Evolutionary conservation across 169 alveolate species (phyloP).

Genomic region (Plasmodium ovale): DNA sequence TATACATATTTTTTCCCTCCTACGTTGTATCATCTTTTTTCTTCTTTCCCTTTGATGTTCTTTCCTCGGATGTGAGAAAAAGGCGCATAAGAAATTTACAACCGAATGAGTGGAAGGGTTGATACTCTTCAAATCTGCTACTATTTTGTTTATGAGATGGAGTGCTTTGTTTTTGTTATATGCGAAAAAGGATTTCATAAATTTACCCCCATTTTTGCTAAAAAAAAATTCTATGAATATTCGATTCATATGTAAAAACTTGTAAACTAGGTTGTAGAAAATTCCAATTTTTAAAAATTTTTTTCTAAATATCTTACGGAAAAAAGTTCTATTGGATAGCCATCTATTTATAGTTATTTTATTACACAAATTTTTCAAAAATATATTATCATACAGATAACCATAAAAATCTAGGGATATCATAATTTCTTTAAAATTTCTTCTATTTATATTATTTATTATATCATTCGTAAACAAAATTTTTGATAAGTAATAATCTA

Average conservation of each 20-base stretch:
- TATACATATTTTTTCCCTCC: not conserved
- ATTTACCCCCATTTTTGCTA: slow-evolving; percentile 36
- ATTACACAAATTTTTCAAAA: slow-evolving; percentile 62
- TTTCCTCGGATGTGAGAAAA: slow-evolving; percentile 13
- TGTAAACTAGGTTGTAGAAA: slow-evolving; percentile 41
- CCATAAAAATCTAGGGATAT: slow-evolving; percentile 64
- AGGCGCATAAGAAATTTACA: slow-evolving; percentile 23
- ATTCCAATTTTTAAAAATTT: slow-evolving; percentile 20
- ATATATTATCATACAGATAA: slow-evolving; percentile 36
- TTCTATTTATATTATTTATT: slow-evolving; percentile 24
- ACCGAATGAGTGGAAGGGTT: slow-evolving; percentile 42
- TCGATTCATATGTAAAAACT: slow-evolving; percentile 24
- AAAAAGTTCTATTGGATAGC: slow-evolving; percentile 29
- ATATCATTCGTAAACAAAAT: slow-evolving; percentile 40
- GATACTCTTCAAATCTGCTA: slow-evolving; percentile 21
- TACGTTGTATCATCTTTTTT: not conserved
- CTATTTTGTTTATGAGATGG: slow-evolving; percentile 39
- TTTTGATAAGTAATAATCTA: slow-evolving; percentile 39
- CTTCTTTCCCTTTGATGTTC: not conserved
- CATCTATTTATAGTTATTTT: slow-evolving; percentile 47
- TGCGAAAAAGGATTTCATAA: slow-evolving; percentile 21
- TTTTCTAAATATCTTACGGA: slow-evolving; percentile 24
- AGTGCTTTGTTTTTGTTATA: slow-evolving; percentile 47
- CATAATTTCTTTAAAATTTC: slow-evolving; percentile 45
- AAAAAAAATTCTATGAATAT: slow-evolving; percentile 32